phyloP scores from a whole-genome alignment of 164 flowering plant species.

The Berberis thunbergii region DNA sequence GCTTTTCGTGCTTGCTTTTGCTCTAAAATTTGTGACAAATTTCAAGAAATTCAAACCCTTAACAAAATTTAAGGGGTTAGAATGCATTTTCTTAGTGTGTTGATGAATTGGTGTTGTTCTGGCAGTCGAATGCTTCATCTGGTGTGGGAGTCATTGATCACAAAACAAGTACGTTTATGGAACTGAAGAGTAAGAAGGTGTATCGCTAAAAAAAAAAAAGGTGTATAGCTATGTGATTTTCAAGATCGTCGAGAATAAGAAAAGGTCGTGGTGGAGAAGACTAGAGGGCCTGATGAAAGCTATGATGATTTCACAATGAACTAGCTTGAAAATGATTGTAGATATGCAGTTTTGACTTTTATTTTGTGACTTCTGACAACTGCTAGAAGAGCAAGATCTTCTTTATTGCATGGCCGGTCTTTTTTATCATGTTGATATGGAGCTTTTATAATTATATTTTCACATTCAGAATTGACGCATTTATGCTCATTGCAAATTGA shows the following conservation, averaged over 20 bases:
- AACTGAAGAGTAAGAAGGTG: constrained; percentile 59
- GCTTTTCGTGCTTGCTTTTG: too few species aligned
- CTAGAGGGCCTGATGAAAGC: constrained; percentile 57
- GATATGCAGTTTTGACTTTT: constrained; percentile 73
- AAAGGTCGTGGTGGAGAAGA: constrained; percentile 65
- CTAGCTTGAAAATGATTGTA: constrained; percentile 65
- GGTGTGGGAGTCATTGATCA: constrained; percentile 70
- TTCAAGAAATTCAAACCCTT: too few species aligned
- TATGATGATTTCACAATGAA: constrained; percentile 61
- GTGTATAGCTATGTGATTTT: constrained; percentile 48
- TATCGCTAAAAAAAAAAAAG: constrained; percentile 3
- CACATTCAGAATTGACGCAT: not conserved
- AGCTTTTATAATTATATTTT: not conserved
- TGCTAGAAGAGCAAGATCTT: constrained; percentile 81
- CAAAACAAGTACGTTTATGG: constrained; percentile 44
- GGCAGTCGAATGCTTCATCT: constrained; percentile 48
- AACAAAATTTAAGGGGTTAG: too few species aligned
- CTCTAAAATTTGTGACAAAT: too few species aligned
- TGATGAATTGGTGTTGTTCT: not conserved
- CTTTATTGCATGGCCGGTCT: constrained; percentile 62
- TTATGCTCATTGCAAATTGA: not conserved
- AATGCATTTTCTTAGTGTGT: too few species aligned
- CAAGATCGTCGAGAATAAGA: constrained; percentile 66
- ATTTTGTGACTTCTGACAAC: constrained; percentile 64
- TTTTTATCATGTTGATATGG: not conserved